Evolutionary conservation across 805 yeast genomes (phyloP).

Genomic region (Kodamaea jinghongensis): DNA sequence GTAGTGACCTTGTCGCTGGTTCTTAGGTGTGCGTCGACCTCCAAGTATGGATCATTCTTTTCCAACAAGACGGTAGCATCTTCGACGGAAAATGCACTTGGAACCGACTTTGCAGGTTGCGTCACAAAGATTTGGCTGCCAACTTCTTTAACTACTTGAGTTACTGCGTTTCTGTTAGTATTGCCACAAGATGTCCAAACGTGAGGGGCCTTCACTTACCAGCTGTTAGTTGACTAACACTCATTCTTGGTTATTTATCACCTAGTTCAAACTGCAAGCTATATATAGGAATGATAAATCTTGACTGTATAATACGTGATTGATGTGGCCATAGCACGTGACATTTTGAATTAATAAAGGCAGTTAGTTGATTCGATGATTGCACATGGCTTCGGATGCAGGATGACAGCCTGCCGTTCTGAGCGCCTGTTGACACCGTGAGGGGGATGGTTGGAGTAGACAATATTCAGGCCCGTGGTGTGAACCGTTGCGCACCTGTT

Average conservation of each 20-base stretch:
- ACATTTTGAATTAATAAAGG: constrained; percentile 8
- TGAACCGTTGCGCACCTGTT: no score
- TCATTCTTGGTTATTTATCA: constrained; percentile 10
- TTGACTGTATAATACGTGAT: background rate
- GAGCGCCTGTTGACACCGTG: no score
- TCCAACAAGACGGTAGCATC: constrained; percentile 32
- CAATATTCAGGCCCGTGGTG: no score
- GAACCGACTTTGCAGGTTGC: constrained; percentile 46
- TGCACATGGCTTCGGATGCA: background rate
- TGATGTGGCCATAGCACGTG: constrained; percentile 16
- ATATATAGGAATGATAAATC: constrained; percentile 6
- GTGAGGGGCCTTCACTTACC: constrained; percentile 5
- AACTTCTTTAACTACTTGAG: constrained; percentile 25
- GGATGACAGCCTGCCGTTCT: no score
- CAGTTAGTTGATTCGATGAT: constrained; percentile 3
- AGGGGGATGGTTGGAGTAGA: no score
- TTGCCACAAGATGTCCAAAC: no score
- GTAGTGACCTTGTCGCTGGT: constrained; percentile 31
- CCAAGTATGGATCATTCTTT: constrained; percentile 53
- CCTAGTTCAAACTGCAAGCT: background rate
- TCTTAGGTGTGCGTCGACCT: constrained; percentile 34
- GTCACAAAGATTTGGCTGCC: constrained; percentile 41
- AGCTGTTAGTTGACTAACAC: constrained; percentile 12
- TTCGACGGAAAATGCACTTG: constrained; percentile 20
- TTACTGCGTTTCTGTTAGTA: constrained; percentile 19